phyloP scores from a whole-genome alignment of 2,329 filamentous ascomycete species.

The Parastagonospora avenae region DNA sequence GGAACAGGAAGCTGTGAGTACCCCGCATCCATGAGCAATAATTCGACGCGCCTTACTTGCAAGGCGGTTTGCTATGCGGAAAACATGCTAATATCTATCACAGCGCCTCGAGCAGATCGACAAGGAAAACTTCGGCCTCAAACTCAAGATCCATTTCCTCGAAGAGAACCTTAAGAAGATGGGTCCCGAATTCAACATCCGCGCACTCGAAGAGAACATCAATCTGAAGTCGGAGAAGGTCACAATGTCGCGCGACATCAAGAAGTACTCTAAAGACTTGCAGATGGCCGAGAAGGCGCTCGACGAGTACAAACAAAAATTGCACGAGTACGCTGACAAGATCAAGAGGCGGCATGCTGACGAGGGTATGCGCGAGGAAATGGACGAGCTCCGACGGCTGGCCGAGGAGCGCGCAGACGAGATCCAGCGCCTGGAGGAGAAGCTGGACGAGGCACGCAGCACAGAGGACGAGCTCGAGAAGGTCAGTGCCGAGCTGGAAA shows the following conservation, averaged over 20 bases:
- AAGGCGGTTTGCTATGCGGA: not conserved
- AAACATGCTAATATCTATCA: constrained; percentile 4
- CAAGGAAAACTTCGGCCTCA: constrained; percentile 94
- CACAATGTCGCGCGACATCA: constrained; percentile 85
- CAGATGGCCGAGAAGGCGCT: constrained; percentile 83
- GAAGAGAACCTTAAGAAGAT: constrained; percentile 87
- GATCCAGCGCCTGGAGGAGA: constrained; percentile 40
- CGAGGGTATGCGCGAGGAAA: constrained; percentile 69
- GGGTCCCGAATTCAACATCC: constrained; percentile 87
- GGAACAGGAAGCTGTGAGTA: constrained; percentile 84
- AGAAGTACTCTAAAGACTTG: constrained; percentile 83
- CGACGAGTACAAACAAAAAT: constrained; percentile 80
- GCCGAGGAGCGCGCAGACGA: constrained; percentile 51
- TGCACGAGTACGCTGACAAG: constrained; percentile 81
- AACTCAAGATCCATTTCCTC: constrained; percentile 73
- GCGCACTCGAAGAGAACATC: constrained; percentile 90
- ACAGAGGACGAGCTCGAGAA: constrained; percentile 45
- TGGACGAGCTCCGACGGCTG: constrained; percentile 54
- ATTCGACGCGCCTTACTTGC: not conserved
- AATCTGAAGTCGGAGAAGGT: constrained; percentile 93
- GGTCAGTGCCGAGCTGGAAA: constrained; percentile 40
- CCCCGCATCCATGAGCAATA: not conserved
- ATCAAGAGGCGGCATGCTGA: constrained; percentile 77
- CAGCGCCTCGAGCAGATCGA: constrained; percentile 88
- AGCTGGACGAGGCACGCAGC: constrained; percentile 37